phyloP scores from a whole-genome alignment of 495 filamentous ascomycete species.

The Aspergillus affinis region DNA sequence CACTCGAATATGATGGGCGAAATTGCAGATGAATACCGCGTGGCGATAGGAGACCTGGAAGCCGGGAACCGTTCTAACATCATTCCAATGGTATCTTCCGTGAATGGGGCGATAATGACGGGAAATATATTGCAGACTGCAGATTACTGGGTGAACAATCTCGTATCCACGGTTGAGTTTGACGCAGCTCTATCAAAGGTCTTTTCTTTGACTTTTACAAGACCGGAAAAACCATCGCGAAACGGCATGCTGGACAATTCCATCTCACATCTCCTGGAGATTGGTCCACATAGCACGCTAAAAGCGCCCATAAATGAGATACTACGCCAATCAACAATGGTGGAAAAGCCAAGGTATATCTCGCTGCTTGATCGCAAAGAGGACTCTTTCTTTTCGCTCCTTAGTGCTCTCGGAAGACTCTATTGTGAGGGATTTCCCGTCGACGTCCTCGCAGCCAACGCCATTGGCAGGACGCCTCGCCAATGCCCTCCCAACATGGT shows the following conservation, averaged over 20 bases:
- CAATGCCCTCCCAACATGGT: conserved; percentile 40
- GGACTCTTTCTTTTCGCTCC: no score
- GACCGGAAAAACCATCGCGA: conserved; percentile 7
- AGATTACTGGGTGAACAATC: no score
- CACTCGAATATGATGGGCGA: conserved; percentile 16
- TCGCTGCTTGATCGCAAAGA: conserved; percentile 24
- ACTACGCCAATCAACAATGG: conserved; percentile 18
- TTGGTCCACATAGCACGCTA: conserved; percentile 51
- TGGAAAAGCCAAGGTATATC: conserved; percentile 22
- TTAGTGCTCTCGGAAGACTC: no score
- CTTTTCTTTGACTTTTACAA: no score
- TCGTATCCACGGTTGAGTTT: no score
- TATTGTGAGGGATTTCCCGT: no score
- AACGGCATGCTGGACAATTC: background rate
- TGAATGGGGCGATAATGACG: no score
- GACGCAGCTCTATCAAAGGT: no score
- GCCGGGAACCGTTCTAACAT: no score
- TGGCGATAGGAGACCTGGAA: no score
- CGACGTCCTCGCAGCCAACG: conserved; percentile 30
- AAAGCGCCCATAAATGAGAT: conserved; percentile 41
- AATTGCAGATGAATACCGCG: conserved; percentile 4
- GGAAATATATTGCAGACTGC: no score
- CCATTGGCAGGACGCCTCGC: background rate
- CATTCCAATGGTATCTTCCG: no score
- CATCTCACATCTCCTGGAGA: conserved; percentile 41